phyloP scores from a whole-genome alignment of 2,329 filamentous ascomycete species.

The Penicillium sp. region DNA sequence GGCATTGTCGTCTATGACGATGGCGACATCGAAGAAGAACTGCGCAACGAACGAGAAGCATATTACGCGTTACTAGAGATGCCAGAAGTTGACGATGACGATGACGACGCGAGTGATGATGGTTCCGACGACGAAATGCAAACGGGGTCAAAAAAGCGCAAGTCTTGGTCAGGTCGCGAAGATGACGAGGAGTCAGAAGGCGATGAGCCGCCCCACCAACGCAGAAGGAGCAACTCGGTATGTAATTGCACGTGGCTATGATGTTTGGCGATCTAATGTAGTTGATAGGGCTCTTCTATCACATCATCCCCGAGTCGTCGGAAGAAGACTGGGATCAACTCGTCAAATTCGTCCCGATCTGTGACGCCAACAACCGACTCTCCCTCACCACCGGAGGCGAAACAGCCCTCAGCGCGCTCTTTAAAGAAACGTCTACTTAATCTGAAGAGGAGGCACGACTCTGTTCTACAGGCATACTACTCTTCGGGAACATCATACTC shows the following conservation, averaged over 20 bases:
- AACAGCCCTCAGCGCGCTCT: conserved; percentile 68
- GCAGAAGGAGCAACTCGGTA: conserved; percentile 86
- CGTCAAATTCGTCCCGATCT: conserved; percentile 49
- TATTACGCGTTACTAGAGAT: conserved; percentile 86
- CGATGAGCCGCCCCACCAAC: conserved; percentile 73
- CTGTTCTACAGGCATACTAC: conserved; percentile 79
- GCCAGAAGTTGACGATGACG: conserved; percentile 83
- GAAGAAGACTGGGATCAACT: conserved; percentile 41
- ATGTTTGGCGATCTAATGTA: conserved; percentile 13
- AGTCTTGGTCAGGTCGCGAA: conserved; percentile 73
- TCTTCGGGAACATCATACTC: conserved; percentile 85
- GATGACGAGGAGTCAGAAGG: conserved; percentile 68
- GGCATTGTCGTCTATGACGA: conserved; percentile 95
- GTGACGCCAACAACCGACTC: conserved; percentile 46
- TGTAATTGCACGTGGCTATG: conserved; percentile 9
- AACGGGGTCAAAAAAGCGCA: conserved; percentile 64
- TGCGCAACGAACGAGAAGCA: conserved; percentile 73
- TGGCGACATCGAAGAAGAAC: conserved; percentile 86
- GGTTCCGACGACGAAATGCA: conserved; percentile 58
- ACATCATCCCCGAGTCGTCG: conserved; percentile 44
- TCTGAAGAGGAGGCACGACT: conserved; percentile 75
- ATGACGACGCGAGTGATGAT: conserved; percentile 63
- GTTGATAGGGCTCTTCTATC: conserved; percentile 41
- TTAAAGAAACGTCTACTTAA: conserved; percentile 73
- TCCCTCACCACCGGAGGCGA: conserved; percentile 46